Evolutionary conservation across 2,329 filamentous ascomycete species (phyloP).

Genomic region (Daldinia sp.): DNA sequence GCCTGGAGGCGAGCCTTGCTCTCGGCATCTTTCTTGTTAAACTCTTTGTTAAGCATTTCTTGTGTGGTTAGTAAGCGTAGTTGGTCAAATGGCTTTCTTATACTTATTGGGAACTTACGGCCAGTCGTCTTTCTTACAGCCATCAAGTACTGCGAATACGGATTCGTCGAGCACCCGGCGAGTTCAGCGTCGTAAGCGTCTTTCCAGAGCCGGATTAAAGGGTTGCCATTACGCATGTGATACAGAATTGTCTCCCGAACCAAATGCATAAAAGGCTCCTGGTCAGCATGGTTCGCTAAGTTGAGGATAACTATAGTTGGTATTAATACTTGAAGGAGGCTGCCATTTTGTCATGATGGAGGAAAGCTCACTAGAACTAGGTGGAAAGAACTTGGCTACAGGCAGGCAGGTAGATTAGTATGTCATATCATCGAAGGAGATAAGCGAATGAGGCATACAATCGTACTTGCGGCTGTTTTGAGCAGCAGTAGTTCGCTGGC

Average conservation of each 20-base stretch:
- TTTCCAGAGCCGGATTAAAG: slow-evolving; percentile 2
- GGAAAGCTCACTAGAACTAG: neutral
- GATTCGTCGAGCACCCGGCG: neutral
- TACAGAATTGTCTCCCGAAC: neutral
- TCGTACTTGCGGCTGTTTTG: neutral
- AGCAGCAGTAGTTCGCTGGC: neutral
- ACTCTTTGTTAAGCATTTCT: slow-evolving; percentile 3
- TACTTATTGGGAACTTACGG: slow-evolving; percentile 8
- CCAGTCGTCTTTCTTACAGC: slow-evolving; percentile 1
- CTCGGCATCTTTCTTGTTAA: neutral
- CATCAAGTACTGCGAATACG: slow-evolving; percentile 6
- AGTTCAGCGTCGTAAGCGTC: slow-evolving; percentile 5
- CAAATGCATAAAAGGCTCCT: neutral
- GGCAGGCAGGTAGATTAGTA: slow-evolving; percentile 1
- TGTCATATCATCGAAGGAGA: neutral
- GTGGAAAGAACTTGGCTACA: slow-evolving; percentile 20
- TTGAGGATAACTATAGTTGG: neutral
- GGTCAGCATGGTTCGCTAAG: neutral
- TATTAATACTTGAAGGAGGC: neutral
- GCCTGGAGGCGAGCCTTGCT: neutral
- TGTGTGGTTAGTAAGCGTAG: slow-evolving; percentile 1
- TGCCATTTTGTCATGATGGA: neutral
- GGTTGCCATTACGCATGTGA: neutral
- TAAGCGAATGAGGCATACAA: slow-evolving; percentile 5
- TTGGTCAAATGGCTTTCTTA: neutral